phyloP scores from a whole-genome alignment of 2,329 filamentous ascomycete species.

The Colletotrichum sp. region DNA sequence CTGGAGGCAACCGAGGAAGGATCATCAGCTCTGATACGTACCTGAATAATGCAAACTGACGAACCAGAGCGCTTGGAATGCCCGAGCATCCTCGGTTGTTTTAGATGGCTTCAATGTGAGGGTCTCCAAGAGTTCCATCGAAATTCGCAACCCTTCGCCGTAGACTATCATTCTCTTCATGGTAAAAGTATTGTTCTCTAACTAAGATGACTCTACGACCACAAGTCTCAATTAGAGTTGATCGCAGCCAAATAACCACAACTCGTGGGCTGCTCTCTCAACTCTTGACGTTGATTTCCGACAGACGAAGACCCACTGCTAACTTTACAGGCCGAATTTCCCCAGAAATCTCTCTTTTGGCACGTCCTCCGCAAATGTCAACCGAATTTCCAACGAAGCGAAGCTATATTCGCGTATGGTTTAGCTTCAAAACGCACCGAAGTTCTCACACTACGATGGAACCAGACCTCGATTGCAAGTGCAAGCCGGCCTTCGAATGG shows the following conservation, averaged over 20 bases:
- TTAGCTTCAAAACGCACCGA: too few relatives aligned
- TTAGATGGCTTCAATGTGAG: not conserved
- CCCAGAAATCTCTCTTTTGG: not conserved
- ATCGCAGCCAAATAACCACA: not conserved
- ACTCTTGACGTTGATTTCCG: not conserved
- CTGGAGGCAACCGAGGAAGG: not conserved
- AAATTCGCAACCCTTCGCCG: not conserved
- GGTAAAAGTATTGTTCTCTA: not conserved
- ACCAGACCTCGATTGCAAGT: not conserved
- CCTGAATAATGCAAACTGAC: not conserved
- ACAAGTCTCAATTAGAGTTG: not conserved
- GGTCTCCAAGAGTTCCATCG: not conserved
- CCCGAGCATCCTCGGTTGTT: constrained; percentile 2
- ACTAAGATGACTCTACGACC: not conserved
- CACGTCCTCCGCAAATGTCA: not conserved
- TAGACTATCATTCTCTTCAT: not conserved
- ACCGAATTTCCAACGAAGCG: not conserved
- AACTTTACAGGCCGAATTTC: not conserved
- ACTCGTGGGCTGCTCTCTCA: not conserved
- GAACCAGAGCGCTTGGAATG: not conserved
- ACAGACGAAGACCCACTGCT: not conserved
- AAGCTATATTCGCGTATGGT: not conserved
- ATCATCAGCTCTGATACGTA: constrained; percentile 2
- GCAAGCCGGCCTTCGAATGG: not conserved
- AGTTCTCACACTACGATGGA: not conserved